These are phyloP conservation scores for Fragilaria crotonensis DNA, from an alignment of 108 stramenopile genomes.

Conservation along the genomic window DNA sequence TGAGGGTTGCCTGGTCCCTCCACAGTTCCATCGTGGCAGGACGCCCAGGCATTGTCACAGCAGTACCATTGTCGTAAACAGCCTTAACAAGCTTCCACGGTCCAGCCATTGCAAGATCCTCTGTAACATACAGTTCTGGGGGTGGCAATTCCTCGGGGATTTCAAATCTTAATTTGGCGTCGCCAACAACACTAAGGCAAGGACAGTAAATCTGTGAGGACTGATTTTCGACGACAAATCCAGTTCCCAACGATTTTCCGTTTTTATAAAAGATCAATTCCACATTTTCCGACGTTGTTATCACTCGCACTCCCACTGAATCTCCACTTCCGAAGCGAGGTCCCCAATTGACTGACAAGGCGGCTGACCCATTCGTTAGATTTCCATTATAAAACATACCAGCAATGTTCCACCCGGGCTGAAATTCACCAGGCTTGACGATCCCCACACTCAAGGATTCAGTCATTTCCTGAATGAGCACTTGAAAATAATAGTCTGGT, in stretches of 20 bases:
- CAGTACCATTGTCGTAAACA: background rate
- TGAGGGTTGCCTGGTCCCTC: background rate
- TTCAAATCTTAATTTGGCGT: slow-evolving; percentile 8
- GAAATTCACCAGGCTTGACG: slow-evolving; percentile 23
- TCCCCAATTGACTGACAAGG: slow-evolving; percentile 34
- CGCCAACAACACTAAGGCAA: slow-evolving; percentile 33
- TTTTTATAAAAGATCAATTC: slow-evolving; percentile 39
- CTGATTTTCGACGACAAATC: slow-evolving; percentile 19
- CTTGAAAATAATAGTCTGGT: background rate
- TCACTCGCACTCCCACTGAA: slow-evolving; percentile 18
- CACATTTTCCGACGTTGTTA: background rate
- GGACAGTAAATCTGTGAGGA: slow-evolving; percentile 15
- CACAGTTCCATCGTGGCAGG: background rate
- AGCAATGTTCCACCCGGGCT: slow-evolving; percentile 37
- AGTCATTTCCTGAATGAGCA: background rate
- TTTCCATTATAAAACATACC: slow-evolving; percentile 66
- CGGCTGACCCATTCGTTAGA: slow-evolving; percentile 45
- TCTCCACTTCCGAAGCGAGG: slow-evolving; percentile 22
- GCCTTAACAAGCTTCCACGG: slow-evolving; percentile 8
- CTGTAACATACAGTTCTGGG: too few relatives aligned
- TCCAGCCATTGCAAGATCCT: slow-evolving; percentile 7
- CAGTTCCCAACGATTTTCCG: slow-evolving; percentile 33
- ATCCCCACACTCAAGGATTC: slow-evolving; percentile 33
- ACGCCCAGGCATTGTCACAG: background rate
- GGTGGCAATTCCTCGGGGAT: background rate